Percentiles rank a stretch among this genome's conserved stretches.
These are phyloP conservation scores for Mortierella sp. DNA, from an alignment of 371 early-diverging fungal species.

Conservation along the genomic window DNA sequence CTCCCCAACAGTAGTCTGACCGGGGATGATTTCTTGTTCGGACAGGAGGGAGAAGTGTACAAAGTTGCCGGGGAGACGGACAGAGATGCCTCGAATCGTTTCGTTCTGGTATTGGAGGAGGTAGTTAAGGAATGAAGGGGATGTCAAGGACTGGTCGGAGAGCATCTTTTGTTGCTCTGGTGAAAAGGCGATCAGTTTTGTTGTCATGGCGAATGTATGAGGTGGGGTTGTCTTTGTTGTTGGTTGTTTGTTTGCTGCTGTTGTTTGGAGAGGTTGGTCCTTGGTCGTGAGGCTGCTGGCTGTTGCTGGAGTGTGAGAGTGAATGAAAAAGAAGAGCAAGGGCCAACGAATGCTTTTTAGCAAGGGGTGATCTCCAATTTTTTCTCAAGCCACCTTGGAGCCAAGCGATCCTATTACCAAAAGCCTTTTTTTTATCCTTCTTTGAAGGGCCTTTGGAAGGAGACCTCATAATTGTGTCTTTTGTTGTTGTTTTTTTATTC, in stretches of 20 bases:
- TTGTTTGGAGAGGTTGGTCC: not conserved
- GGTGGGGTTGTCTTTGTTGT: not conserved
- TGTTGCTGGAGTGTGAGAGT: not conserved
- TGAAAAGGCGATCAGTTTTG: conserved; percentile 49
- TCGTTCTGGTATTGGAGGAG: conserved; percentile 50
- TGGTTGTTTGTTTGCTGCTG: not conserved
- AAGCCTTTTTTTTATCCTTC: too few species aligned
- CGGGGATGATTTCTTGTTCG: conserved; percentile 44
- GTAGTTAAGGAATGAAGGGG: conserved; percentile 48
- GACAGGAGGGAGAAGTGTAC: conserved; percentile 46
- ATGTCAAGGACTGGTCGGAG: conserved; percentile 33
- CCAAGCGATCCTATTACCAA: not conserved
- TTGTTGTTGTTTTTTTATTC: not conserved
- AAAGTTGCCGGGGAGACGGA: conserved; percentile 49
- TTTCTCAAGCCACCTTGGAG: conserved; percentile 7
- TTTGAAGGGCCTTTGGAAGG: not conserved
- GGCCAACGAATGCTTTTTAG: not conserved
- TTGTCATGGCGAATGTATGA: conserved; percentile 23
- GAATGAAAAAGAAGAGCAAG: conserved; percentile 4
- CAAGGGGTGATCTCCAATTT: not conserved
- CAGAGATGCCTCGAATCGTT: conserved; percentile 45
- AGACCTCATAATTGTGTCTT: not conserved
- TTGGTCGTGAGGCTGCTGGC: not conserved
- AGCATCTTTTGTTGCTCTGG: conserved; percentile 45
- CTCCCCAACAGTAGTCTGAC: conserved; percentile 47